Percentiles rank a stretch among this genome's conserved stretches.
These are phyloP conservation scores for Coprinopsis sp. DNA, from an alignment of 768 basidiomycete species.

Conservation along the genomic window DNA sequence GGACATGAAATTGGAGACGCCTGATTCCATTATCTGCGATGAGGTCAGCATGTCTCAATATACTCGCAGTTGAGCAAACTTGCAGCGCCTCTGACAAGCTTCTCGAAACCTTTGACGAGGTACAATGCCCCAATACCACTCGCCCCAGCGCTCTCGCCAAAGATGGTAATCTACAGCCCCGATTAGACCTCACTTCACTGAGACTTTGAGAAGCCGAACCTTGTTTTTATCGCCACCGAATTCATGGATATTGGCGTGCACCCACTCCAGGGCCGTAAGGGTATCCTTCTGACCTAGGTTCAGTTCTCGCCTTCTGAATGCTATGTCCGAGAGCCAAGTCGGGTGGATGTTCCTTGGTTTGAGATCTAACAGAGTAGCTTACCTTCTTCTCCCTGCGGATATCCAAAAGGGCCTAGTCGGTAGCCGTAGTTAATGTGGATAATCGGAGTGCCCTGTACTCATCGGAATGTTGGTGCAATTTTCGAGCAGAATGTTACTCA, in stretches of 20 bases:
- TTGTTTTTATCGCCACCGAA: constrained; percentile 54
- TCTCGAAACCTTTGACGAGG: constrained; percentile 28
- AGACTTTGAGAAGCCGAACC: too few relatives aligned
- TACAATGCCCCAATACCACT: constrained; percentile 37
- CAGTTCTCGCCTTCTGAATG: constrained; percentile 30
- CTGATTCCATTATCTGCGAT: neutral
- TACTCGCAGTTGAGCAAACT: neutral
- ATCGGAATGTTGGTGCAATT: neutral
- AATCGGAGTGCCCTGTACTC: constrained; percentile 36
- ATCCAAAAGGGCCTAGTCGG: constrained; percentile 44
- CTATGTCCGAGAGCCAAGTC: constrained; percentile 15
- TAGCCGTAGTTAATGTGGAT: constrained; percentile 38
- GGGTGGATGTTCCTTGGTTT: neutral
- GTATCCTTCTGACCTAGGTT: constrained; percentile 48
- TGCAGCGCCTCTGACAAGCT: constrained; percentile 32
- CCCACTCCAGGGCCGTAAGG: constrained; percentile 44
- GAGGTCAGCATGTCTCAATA: neutral
- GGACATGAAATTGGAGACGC: neutral
- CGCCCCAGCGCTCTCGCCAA: constrained; percentile 55
- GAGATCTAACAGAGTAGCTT: neutral
- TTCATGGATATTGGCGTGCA: constrained; percentile 50
- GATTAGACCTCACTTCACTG: too few relatives aligned
- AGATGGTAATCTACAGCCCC: constrained; percentile 51
- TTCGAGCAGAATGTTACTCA: constrained; percentile 13
- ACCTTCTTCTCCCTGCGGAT: constrained; percentile 36